Evolutionary conservation across 306 rosid genomes (phyloP).

Genomic region (Pterocarpus macrocarpus): DNA sequence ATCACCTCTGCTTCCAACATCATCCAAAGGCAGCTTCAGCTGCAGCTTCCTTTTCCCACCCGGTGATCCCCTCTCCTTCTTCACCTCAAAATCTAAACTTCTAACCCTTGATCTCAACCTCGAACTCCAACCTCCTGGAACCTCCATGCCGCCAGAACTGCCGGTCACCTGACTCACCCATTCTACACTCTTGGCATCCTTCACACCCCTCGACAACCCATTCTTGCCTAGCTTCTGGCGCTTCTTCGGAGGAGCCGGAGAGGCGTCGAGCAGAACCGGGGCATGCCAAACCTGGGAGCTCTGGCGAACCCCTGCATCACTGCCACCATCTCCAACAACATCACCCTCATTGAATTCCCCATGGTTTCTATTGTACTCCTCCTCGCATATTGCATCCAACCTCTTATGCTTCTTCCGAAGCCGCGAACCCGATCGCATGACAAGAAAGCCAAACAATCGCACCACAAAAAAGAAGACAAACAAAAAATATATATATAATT

Average conservation of each 20-base stretch:
- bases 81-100: constrained; percentile 51
- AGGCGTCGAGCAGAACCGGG: constrained; percentile 79
- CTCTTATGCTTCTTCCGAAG: constrained; percentile 89
- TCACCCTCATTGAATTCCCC: constrained; percentile 61
- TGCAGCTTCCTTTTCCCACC: constrained; percentile 72
- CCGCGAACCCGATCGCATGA: constrained; percentile 81
- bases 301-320: constrained; percentile 66
- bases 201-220: constrained; percentile 45
- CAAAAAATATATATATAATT: no score
- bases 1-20: constrained; percentile 41
- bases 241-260: constrained; percentile 74
- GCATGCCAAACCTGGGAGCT: constrained; percentile 83
- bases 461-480: background rate
- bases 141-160: constrained; percentile 46
- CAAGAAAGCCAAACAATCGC: constrained; percentile 48
- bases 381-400: constrained; percentile 89
- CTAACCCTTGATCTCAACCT: constrained; percentile 74
- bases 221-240: constrained; percentile 55
- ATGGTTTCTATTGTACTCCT: constrained; percentile 76
- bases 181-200: constrained; percentile 45
- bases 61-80: constrained; percentile 36
- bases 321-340: constrained; percentile 40
- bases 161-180: background rate
- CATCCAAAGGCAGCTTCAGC: constrained; percentile 39
- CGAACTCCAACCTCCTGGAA: constrained; percentile 57